These are phyloP conservation scores for Rhamnella rubrinervis DNA, from an alignment of 331 rosid species.

Conservation along the genomic window DNA sequence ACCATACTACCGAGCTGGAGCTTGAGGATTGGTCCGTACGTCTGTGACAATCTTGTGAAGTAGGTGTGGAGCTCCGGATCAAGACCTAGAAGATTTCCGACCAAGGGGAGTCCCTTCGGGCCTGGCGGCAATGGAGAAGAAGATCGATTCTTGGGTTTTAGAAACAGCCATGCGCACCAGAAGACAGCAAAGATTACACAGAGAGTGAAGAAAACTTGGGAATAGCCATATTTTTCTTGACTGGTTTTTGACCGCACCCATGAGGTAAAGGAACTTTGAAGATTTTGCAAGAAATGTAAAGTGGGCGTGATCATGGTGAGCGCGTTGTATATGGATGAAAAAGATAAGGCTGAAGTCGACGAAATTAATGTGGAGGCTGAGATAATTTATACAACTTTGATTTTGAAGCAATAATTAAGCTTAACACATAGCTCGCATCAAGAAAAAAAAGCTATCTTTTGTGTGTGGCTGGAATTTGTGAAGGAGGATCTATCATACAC, in stretches of 20 bases:
- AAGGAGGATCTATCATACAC: too few species aligned
- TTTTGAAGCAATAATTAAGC: too few species aligned
- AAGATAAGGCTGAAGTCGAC: too few species aligned
- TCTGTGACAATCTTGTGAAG: constrained; percentile 39
- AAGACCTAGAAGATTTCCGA: constrained; percentile 64
- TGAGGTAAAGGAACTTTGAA: neutral
- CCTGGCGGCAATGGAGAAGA: constrained; percentile 51
- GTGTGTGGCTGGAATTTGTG: too few species aligned
- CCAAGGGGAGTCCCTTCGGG: constrained; percentile 57
- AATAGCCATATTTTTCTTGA: neutral
- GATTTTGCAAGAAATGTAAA: neutral
- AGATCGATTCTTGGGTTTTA: constrained; percentile 6
- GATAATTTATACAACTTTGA: too few species aligned
- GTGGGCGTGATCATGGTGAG: neutral
- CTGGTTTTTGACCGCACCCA: neutral
- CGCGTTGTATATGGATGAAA: too few species aligned
- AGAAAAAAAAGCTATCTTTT: too few species aligned
- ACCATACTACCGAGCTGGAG: constrained; percentile 56
- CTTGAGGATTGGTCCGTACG: constrained; percentile 52
- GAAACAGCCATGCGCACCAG: constrained; percentile 23
- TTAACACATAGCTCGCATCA: too few species aligned
- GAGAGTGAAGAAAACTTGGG: constrained; percentile 13
- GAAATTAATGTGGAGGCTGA: too few species aligned
- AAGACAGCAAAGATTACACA: constrained; percentile 4
- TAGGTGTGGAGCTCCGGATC: constrained; percentile 71